These are phyloP conservation scores for Pythium phragmitis DNA, from an alignment of 352 stramenopile species.

Conservation along the genomic window DNA sequence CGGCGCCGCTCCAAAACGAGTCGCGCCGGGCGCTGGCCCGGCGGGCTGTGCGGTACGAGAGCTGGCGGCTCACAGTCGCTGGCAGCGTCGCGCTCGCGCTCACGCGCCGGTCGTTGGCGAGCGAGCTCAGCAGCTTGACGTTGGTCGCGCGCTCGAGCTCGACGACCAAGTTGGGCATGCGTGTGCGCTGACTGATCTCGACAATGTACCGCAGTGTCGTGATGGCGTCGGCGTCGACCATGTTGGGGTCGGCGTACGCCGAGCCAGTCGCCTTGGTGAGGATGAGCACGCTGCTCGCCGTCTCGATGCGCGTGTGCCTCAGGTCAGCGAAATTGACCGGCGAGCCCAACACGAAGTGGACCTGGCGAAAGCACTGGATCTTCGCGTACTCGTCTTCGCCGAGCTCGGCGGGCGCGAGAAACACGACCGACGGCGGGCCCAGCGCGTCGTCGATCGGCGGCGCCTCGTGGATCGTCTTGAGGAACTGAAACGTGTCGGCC, in stretches of 20 bases:
- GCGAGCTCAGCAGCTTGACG: slow-evolving; percentile 73
- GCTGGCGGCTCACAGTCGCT: slow-evolving; percentile 35
- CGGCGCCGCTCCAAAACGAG: slow-evolving; percentile 38
- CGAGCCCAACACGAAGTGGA: slow-evolving; percentile 73
- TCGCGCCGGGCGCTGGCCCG: slow-evolving; percentile 43
- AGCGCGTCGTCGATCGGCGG: slow-evolving; percentile 39
- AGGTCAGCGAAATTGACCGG: slow-evolving; percentile 75
- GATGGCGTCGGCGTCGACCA: slow-evolving; percentile 82
- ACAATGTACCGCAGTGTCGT: slow-evolving; percentile 81
- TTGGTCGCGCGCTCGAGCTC: slow-evolving; percentile 75
- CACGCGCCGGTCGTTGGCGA: slow-evolving; percentile 51
- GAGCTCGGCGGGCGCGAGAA: slow-evolving; percentile 48
- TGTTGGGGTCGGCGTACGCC: slow-evolving; percentile 71
- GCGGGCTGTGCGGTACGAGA: slow-evolving; percentile 44
- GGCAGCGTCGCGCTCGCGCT: slow-evolving; percentile 42
- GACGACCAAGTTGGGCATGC: slow-evolving; percentile 71
- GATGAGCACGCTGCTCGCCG: slow-evolving; percentile 59
- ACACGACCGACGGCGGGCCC: slow-evolving; percentile 50
- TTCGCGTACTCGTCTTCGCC: slow-evolving; percentile 57
- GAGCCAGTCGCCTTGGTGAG: slow-evolving; percentile 48
- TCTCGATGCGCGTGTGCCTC: slow-evolving; percentile 62
- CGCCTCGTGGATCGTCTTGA: slow-evolving; percentile 67
- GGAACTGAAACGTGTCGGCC: slow-evolving; percentile 61
- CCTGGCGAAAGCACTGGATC: slow-evolving; percentile 47
- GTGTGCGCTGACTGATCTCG: slow-evolving; percentile 65